phyloP scores from a whole-genome alignment of 2,329 filamentous ascomycete genomes.

The Atkinsonella texensis region DNA sequence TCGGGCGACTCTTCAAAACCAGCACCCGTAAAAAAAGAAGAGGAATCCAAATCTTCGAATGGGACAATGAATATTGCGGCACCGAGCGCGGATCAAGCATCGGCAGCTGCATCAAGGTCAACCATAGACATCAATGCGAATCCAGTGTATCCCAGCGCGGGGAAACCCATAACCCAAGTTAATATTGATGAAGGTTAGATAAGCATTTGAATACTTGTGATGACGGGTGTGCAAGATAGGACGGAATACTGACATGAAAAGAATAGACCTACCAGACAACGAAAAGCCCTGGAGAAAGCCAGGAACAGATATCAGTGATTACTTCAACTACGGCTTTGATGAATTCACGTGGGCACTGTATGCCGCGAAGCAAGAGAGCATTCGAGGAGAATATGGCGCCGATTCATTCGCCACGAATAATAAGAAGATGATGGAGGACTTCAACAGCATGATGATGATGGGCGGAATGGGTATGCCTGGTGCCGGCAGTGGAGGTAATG shows the following conservation, averaged over 20 bases:
- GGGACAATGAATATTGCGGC: conserved; percentile 19
- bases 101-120: conserved; percentile 61
- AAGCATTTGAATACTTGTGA: no score
- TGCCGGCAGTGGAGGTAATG: conserved; percentile 20
- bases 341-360: conserved; percentile 98
- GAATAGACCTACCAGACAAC: conserved; percentile 55
- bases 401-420: conserved; percentile 49
- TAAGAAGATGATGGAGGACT: conserved; percentile 70
- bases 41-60: conserved; percentile 20
- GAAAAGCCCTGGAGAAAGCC: conserved; percentile 94
- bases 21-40: conserved; percentile 34
- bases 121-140: conserved; percentile 76
- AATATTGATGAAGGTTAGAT: conserved; percentile 55
- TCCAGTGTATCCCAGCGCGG: conserved; percentile 64
- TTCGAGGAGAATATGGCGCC: conserved; percentile 64
- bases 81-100: conserved; percentile 40
- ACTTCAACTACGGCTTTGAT: conserved; percentile 98
- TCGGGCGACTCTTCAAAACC: conserved; percentile 39
- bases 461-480: conserved; percentile 33
- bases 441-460: conserved; percentile 59
- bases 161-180: conserved; percentile 68
- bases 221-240: background rate
- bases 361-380: conserved; percentile 71
- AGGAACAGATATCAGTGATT: conserved; percentile 88
- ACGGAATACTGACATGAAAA: background rate